These are phyloP conservation scores for Ophiostoma piceae DNA, from an alignment of 2,329 filamentous ascomycete genomes.

Conservation along the genomic window DNA sequence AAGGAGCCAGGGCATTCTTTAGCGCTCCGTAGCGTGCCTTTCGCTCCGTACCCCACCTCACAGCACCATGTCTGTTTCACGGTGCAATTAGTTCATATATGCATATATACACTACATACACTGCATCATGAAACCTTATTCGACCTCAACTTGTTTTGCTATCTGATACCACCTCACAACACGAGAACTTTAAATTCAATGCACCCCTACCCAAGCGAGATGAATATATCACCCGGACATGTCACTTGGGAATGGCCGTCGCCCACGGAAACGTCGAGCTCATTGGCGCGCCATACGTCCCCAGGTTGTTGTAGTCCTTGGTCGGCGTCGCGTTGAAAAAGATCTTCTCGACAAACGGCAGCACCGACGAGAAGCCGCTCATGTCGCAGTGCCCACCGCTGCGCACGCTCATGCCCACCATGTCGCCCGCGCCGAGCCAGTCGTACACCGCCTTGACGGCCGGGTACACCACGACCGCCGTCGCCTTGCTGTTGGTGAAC, in stretches of 20 bases:
- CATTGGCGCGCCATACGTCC: background rate
- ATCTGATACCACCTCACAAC: background rate
- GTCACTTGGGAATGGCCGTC: background rate
- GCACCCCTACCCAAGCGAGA: background rate
- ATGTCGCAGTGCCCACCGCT: conserved; percentile 46
- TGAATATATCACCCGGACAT: background rate
- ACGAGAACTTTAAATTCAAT: background rate
- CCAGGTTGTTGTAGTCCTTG: conserved; percentile 38
- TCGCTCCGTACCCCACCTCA: conserved; percentile 29
- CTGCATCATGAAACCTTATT: background rate
- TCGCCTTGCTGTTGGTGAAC: conserved; percentile 47
- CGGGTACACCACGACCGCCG: conserved; percentile 47
- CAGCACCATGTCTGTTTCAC: conserved; percentile 27
- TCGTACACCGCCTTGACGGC: conserved; percentile 50
- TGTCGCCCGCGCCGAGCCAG: conserved; percentile 47
- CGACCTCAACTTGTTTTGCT: background rate
- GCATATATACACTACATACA: background rate
- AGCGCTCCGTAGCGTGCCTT: background rate
- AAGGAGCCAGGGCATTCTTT: conserved; percentile 5
- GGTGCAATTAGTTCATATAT: background rate
- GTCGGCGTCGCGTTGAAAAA: conserved; percentile 43
- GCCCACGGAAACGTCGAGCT: conserved; percentile 1
- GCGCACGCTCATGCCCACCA: conserved; percentile 45
- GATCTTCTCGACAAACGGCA: conserved; percentile 46
- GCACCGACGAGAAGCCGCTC: conserved; percentile 44